Evolutionary conservation across 306 rosid species (phyloP), one percentile per base, ranked within the genome.

Genomic region (Macrotyloma uniflorum): DNA sequence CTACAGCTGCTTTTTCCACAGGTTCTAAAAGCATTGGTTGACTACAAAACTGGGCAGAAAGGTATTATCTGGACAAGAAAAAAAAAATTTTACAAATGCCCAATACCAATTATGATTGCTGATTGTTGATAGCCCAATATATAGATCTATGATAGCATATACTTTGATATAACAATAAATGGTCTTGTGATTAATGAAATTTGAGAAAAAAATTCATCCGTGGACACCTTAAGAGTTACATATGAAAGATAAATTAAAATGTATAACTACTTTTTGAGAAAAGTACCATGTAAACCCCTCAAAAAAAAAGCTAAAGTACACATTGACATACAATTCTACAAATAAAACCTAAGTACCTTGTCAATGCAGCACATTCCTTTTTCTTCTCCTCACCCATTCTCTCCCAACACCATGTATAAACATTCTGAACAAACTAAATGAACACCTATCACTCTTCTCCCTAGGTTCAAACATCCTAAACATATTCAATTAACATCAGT

Each of bases 1-100:
- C 76, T 64, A 67, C 14, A 19, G 72, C 28, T 79, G 72, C 50
- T 67, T 62, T 38, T 33, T 59, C 10, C 32, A 35, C 38, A 74
- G 66, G 33, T 40, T 18, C 75, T 9, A 8, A n/a, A 18, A 57
- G 43, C 16, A 57, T 28, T 20, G 6, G 6, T 28, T 33, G 47
- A 33, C 82, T 2, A 23, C 47, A 66, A 32, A 80, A n/a, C 55
- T 30, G 14, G 49, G 65, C 73, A 53, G 38, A 70, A 5, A 28
- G 49, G 47, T 8, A 64, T 18, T 36, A 19, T 19, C 12, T 38
- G 49, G 30, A 18, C 26, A 63, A 8, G 26, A 33, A 33, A 18
- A 30, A n/a, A 30, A 0, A 36, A 64, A n/a, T 2, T 19, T 2
- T 18, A 42, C 11, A 66, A 46, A 74, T 30, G 33, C 26, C 49